A percentile compares a stretch with the other conserved stretches of the same genome.
Conservation (phyloP, 352 stramenopile species). For the Globisporangium cylindrosporum region DNA sequence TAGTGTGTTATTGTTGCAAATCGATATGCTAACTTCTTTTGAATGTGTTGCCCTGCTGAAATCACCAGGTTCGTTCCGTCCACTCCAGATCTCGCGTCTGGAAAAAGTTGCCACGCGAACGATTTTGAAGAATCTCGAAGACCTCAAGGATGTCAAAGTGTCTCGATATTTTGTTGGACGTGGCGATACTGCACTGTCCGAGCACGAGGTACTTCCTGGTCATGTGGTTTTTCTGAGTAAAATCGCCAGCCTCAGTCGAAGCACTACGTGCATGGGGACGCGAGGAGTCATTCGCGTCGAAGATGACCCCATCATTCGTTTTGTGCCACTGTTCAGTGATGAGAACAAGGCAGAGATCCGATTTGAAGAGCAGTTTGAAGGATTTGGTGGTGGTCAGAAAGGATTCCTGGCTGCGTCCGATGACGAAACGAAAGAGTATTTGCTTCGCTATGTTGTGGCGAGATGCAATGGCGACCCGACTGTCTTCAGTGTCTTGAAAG, state of each 20-base stretch:
- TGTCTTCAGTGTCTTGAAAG: conserved; percentile 50
- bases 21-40: not conserved
- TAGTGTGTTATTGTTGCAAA: not conserved
- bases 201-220: conserved; percentile 28
- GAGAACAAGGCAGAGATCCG: conserved; percentile 19
- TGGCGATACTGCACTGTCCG: conserved; percentile 38
- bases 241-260: conserved; percentile 47
- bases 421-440: conserved; percentile 61
- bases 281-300: conserved; percentile 51
- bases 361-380: conserved; percentile 30
- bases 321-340: conserved; percentile 56
- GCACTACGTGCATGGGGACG: conserved; percentile 63
- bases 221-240: conserved; percentile 40
- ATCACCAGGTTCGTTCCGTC: conserved; percentile 16
- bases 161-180: conserved; percentile 41
- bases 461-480: conserved; percentile 27
- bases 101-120: conserved; percentile 45
- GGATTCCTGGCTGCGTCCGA: conserved; percentile 50
- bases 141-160: conserved; percentile 17
- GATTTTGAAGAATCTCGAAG: conserved; percentile 36
- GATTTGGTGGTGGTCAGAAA: conserved; percentile 29
- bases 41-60: not conserved
- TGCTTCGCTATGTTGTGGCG: conserved; percentile 57
- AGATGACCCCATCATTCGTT: conserved; percentile 82
- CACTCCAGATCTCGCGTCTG: conserved; percentile 35